A percentile compares a stretch with the other conserved stretches of the same genome.
phyloP scores from a whole-genome alignment of 2,329 filamentous ascomycete genomes.

The Didymosphaeria variabile region DNA sequence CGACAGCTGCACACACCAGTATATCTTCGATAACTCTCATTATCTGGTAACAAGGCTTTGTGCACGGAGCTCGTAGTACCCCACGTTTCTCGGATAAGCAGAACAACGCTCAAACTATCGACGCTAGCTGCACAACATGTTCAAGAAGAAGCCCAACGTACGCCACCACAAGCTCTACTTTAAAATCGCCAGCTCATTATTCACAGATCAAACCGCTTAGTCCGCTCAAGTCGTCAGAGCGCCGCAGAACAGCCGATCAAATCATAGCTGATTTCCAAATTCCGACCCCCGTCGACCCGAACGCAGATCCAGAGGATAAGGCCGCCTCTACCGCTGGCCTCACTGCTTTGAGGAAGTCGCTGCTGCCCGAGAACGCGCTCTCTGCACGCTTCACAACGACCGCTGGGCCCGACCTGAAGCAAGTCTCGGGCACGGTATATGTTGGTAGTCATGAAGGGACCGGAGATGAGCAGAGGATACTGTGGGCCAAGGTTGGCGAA shows the following conservation, averaged over 20 bases:
- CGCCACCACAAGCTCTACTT: neutral
- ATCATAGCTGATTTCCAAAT: constrained; percentile 70
- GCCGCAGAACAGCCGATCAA: constrained; percentile 71
- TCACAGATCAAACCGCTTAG: constrained; percentile 71
- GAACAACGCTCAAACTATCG: neutral
- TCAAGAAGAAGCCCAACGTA: constrained; percentile 71
- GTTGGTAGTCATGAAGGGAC: constrained; percentile 64
- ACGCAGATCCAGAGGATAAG: constrained; percentile 54
- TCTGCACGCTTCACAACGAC: constrained; percentile 73
- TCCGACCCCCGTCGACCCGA: constrained; percentile 53
- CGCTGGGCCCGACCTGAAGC: constrained; percentile 67
- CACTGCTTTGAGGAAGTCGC: constrained; percentile 64
- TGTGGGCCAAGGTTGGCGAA: constrained; percentile 72
- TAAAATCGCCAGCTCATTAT: constrained; percentile 17
- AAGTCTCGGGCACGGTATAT: constrained; percentile 71
- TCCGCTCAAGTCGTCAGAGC: constrained; percentile 72
- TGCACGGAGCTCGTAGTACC: neutral
- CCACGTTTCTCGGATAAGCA: neutral
- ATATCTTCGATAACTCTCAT: neutral
- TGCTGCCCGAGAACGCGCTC: constrained; percentile 70
- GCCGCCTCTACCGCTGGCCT: constrained; percentile 55
- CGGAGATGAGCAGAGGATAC: constrained; percentile 65
- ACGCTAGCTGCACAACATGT: constrained; percentile 55
- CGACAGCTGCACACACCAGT: neutral
- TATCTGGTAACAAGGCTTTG: neutral